A percentile compares a stretch with the other conserved stretches of the same genome.
Evolutionary conservation across 1,284 basidiomycete species (phyloP).

Genomic region (Quambalaria eucalypti): DNA sequence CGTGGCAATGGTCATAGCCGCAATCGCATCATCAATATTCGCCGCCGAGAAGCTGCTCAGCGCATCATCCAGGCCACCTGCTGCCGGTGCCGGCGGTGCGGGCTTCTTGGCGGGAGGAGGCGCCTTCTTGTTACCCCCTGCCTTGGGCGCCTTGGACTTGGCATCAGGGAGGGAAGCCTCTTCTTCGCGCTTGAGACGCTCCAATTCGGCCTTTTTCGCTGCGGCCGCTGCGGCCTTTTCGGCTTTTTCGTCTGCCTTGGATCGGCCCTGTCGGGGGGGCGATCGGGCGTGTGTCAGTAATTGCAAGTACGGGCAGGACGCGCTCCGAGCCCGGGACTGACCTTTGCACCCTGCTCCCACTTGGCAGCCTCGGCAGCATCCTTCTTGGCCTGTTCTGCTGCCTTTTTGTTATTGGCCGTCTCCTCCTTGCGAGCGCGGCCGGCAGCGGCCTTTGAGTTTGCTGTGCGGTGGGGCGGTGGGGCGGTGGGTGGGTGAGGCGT

Average conservation of each 20-base stretch:
- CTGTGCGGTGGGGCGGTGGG: neutral
- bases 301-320: neutral
- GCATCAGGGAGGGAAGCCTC: constrained; percentile 63
- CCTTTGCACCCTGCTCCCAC: constrained; percentile 61
- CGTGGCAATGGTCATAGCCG: constrained; percentile 77
- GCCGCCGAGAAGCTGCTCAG: constrained; percentile 60
- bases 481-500: neutral
- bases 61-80: constrained; percentile 22
- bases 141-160: constrained; percentile 57
- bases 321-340: neutral
- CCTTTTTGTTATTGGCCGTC: constrained; percentile 69
- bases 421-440: constrained; percentile 74
- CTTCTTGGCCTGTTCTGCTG: constrained; percentile 58
- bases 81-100: neutral
- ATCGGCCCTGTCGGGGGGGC: neutral
- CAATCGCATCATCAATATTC: constrained; percentile 84
- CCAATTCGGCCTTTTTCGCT: constrained; percentile 52
- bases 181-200: constrained; percentile 63
- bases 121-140: constrained; percentile 46
- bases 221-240: constrained; percentile 51
- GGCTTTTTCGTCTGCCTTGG: constrained; percentile 61
- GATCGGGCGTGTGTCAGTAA: neutral
- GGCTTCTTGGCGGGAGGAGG: constrained; percentile 12
- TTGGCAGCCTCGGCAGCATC: constrained; percentile 61
- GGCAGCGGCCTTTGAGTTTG: constrained; percentile 21